Evolutionary conservation across 345 rosid genomes (phyloP).

Genomic region (Garcia nutans): DNA sequence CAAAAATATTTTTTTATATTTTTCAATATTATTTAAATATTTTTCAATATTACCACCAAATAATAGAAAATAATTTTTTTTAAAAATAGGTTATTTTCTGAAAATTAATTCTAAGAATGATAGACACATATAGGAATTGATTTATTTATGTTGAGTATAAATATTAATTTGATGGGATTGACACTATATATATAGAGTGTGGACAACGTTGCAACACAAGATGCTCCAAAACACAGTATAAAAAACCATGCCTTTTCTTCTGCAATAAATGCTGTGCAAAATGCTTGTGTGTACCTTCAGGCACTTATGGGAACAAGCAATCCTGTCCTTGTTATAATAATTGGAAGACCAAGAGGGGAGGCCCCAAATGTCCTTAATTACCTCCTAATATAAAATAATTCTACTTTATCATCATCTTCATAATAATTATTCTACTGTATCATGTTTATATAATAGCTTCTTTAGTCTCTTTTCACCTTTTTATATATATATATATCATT

Average conservation of each 20-base stretch:
- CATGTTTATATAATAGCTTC: not conserved
- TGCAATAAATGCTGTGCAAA: slow-evolving; percentile 26
- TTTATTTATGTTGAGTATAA: not conserved
- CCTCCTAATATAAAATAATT: not conserved
- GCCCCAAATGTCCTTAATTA: slow-evolving; percentile 24
- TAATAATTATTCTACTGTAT: too few relatives aligned
- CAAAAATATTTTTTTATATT: too few relatives aligned
- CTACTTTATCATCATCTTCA: not conserved
- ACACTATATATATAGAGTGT: slow-evolving; percentile 6
- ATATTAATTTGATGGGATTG: not conserved
- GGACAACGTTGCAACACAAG: slow-evolving; percentile 13
- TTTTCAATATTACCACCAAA: too few relatives aligned
- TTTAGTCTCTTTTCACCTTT: not conserved
- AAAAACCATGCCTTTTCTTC: slow-evolving; percentile 27
- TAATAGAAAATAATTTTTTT: too few relatives aligned
- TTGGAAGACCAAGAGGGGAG: slow-evolving; percentile 32
- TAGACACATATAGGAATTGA: too few relatives aligned
- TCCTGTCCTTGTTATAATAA: slow-evolving; percentile 25
- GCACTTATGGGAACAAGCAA: slow-evolving; percentile 27
- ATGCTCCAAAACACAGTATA: slow-evolving; percentile 23
- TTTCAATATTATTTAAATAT: too few relatives aligned
- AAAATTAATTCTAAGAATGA: too few relatives aligned
- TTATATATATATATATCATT: not conserved
- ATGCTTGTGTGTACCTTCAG: slow-evolving; percentile 25
- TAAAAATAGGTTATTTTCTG: too few relatives aligned